Evolutionary conservation across 768 basidiomycete genomes (phyloP), one percentile per base, ranked within the genome.

Genomic region (Pleurotus salmoneostramineus): DNA sequence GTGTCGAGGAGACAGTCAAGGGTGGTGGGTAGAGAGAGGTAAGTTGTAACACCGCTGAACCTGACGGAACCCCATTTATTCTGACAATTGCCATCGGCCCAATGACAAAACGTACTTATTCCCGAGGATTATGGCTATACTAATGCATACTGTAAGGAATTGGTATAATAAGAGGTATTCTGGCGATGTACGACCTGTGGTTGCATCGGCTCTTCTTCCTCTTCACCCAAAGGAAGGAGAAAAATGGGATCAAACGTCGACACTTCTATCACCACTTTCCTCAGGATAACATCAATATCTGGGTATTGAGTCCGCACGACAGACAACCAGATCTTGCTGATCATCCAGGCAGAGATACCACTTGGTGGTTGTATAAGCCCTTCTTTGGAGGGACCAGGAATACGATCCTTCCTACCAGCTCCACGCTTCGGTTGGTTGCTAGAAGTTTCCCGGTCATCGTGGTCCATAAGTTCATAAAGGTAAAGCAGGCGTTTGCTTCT

Each of bases 311-410:
- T 61, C 59, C 71, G 72, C 50, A 80, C 71, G 43, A 68, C 63
- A 33, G 70, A 71, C 50, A 84, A 61, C 89, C 89, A 91, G 15
- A 79, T 71, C 64, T 77, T 77, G 68, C 88, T 90, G 60, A 91
- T 75, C 89, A 91, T 91, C 89, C 89, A 91, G 15, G 76, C 74
- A 4, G 83, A 76, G 6, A 85, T 76, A 1, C 86, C 87, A 58
- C 74, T 72, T 0, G 89, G 89, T 7, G 89, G 89, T 5, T 89
- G 71, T 33, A 73, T 60, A 3, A 83, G 66, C 4, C 76, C 81
- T 8, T 87, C 84, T 64, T 88, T 90, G 1, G 71, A 68, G 40
- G 77, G 74, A 0, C 88, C 89, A 14, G 66, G 63, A 21, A 71
- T 69, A 37, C 89, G 83, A 58, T 80, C 79, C 64, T 76, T 78